Evolutionary conservation across 2,329 filamentous ascomycete species (phyloP).

Genomic region (Pseudopyricularia javanii): DNA sequence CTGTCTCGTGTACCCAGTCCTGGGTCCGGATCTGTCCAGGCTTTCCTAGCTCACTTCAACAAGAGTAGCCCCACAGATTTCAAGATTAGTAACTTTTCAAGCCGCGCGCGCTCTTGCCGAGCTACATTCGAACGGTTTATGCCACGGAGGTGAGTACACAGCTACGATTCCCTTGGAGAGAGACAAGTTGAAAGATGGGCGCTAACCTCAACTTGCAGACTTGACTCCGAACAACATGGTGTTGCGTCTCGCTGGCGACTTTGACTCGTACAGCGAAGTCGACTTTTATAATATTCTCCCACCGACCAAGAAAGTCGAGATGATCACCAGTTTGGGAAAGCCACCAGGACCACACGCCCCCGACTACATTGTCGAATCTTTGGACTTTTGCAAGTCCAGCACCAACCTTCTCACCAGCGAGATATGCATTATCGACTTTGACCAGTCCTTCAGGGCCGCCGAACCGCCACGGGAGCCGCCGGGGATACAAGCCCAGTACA

Average conservation of each 20-base stretch:
- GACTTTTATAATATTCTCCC: slow-evolving; percentile 5
- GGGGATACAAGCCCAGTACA: slow-evolving; percentile 7
- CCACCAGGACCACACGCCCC: slow-evolving; percentile 8
- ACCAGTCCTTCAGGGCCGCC: slow-evolving; percentile 8
- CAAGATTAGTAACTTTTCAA: slow-evolving; percentile 5
- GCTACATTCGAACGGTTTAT: slow-evolving; percentile 9
- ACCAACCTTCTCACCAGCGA: slow-evolving; percentile 7
- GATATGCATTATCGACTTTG: slow-evolving; percentile 12
- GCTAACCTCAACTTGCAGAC: slow-evolving; percentile 3
- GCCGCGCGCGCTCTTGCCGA: slow-evolving; percentile 7
- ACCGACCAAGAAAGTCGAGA: slow-evolving; percentile 1
- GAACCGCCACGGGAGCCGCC: not conserved
- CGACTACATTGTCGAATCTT: slow-evolving; percentile 8
- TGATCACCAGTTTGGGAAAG: slow-evolving; percentile 5
- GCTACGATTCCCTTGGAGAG: not conserved
- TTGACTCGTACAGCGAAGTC: slow-evolving; percentile 5
- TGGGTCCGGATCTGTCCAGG: slow-evolving; percentile 5
- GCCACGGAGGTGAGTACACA: slow-evolving; percentile 10
- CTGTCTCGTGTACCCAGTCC: slow-evolving; percentile 6
- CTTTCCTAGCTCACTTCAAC: slow-evolving; percentile 6
- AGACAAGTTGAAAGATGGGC: not conserved
- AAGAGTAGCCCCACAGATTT: slow-evolving; percentile 7
- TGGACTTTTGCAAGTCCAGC: slow-evolving; percentile 7
- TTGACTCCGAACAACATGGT: slow-evolving; percentile 9
- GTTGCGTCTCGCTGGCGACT: slow-evolving; percentile 5